Conservation (phyloP, 176 grass and related monocot species). For the Cocos nucifera region DNA sequence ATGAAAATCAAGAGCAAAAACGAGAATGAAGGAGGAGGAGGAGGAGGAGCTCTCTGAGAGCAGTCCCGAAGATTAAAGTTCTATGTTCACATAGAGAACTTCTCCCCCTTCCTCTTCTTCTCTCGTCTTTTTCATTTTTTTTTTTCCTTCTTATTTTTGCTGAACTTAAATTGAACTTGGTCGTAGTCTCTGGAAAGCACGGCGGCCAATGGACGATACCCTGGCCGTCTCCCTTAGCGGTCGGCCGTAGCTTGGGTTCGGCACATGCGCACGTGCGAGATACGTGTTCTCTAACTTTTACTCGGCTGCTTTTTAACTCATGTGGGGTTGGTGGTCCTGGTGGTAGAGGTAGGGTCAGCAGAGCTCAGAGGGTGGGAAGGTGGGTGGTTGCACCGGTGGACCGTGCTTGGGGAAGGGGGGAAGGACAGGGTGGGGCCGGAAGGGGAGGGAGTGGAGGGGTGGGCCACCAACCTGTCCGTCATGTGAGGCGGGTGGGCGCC, state of each 20-base stretch:
- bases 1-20: conserved; percentile 22
- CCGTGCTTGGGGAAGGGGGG: conserved; percentile 3
- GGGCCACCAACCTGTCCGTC: conserved; percentile 18
- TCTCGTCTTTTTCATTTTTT: conserved; percentile 9
- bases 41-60: conserved; percentile 41
- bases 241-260: too few species aligned
- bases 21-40: conserved; percentile 29
- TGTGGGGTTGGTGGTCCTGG: conserved; percentile 13
- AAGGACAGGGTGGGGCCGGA: too few species aligned
- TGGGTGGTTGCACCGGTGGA: conserved; percentile 23
- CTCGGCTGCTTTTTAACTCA: neutral
- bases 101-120: conserved; percentile 4
- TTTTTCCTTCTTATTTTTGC: neutral
- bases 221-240: conserved; percentile 1
- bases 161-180: neutral
- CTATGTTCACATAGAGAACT: conserved; percentile 1
- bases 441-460: neutral
- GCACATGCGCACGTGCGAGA: neutral
- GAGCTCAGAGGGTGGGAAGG: neutral
- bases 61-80: conserved; percentile 27
- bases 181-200: conserved; percentile 19
- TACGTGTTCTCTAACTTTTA: too few species aligned
- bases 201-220: conserved; percentile 1
- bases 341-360: too few species aligned
- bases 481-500: conserved; percentile 8